These are phyloP conservation scores for Gomphus bonarii DNA, from an alignment of 1,284 basidiomycete genomes.

Conservation along the genomic window DNA sequence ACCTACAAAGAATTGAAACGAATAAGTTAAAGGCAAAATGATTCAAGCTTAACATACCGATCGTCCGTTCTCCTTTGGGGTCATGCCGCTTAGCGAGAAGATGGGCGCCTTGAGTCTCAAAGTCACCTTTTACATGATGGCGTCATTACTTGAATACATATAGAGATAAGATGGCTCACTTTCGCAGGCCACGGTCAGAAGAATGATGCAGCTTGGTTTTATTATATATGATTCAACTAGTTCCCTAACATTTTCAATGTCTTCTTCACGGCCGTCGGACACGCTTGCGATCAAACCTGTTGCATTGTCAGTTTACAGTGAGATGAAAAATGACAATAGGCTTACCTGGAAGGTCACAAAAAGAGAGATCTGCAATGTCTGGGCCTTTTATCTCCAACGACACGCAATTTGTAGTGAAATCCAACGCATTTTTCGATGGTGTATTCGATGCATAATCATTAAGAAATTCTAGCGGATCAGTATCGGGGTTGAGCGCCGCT, in stretches of 20 bases:
- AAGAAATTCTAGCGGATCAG: slow-evolving; percentile 28
- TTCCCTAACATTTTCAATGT: slow-evolving; percentile 52
- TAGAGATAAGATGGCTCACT: slow-evolving; percentile 30
- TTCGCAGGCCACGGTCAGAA: slow-evolving; percentile 64
- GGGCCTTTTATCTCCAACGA: slow-evolving; percentile 57
- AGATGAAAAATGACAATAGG: not conserved
- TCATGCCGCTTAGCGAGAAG: slow-evolving; percentile 47
- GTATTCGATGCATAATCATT: slow-evolving; percentile 23
- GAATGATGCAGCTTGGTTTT: slow-evolving; percentile 55
- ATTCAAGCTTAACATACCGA: slow-evolving; percentile 35
- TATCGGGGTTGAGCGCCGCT: slow-evolving; percentile 57
- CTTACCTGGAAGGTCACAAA: slow-evolving; percentile 59
- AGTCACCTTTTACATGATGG: slow-evolving; percentile 40
- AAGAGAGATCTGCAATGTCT: slow-evolving; percentile 61
- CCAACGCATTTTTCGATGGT: slow-evolving; percentile 23
- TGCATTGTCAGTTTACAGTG: not conserved
- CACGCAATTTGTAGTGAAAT: slow-evolving; percentile 56
- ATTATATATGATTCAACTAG: slow-evolving; percentile 51
- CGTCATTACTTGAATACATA: not conserved
- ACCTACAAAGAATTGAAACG: slow-evolving; percentile 29
- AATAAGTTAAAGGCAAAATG: not conserved
- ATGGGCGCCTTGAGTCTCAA: slow-evolving; percentile 64
- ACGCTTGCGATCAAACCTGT: slow-evolving; percentile 60
- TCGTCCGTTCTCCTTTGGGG: slow-evolving; percentile 50
- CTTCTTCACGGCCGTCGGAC: slow-evolving; percentile 35